Percentiles rank a stretch among this genome's conserved stretches.
These are phyloP conservation scores for Candida berthetii DNA, from an alignment of 805 yeast species.

Conservation along the genomic window DNA sequence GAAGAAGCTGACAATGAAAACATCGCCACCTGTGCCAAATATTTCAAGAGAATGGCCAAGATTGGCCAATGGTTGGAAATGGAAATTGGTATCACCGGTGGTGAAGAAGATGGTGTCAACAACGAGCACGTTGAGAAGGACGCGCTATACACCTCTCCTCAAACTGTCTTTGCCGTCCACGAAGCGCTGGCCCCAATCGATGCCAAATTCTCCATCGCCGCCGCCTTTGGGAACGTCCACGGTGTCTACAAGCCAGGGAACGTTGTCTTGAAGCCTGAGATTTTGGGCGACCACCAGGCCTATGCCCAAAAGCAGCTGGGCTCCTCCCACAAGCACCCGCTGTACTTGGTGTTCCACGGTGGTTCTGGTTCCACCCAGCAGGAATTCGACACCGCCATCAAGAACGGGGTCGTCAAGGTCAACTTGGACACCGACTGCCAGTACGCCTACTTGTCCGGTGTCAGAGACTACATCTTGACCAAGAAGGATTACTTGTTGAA, in stretches of 20 bases:
- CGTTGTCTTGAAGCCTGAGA: conserved; percentile 86
- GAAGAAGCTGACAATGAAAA: conserved; percentile 96
- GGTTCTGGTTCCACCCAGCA: conserved; percentile 96
- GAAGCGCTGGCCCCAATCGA: conserved; percentile 85
- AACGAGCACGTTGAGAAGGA: conserved; percentile 89
- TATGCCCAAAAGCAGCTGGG: conserved; percentile 70
- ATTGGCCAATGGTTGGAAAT: conserved; percentile 97
- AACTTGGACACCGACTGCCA: conserved; percentile 99
- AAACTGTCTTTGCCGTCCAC: conserved; percentile 88
- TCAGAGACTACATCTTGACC: conserved; percentile 93
- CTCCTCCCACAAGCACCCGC: conserved; percentile 54
- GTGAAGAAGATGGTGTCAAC: conserved; percentile 99
- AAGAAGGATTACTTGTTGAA: conserved; percentile 91
- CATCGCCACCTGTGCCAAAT: conserved; percentile 89
- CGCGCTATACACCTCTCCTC: conserved; percentile 88
- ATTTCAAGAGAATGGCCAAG: conserved; percentile 91
- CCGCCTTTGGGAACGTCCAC: conserved; percentile 99
- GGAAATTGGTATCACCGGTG: conserved; percentile 99
- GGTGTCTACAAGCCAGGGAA: conserved; percentile 99
- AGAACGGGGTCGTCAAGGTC: conserved; percentile 95
- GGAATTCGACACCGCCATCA: conserved; percentile 89
- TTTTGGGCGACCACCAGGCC: conserved; percentile 92
- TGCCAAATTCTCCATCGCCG: conserved; percentile 98
- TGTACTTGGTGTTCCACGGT: conserved; percentile 99
- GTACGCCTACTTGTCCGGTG: conserved; percentile 94